Evolutionary conservation across 1,284 basidiomycete genomes (phyloP).

Genomic region (Pseudomicrostroma phylloplanum): DNA sequence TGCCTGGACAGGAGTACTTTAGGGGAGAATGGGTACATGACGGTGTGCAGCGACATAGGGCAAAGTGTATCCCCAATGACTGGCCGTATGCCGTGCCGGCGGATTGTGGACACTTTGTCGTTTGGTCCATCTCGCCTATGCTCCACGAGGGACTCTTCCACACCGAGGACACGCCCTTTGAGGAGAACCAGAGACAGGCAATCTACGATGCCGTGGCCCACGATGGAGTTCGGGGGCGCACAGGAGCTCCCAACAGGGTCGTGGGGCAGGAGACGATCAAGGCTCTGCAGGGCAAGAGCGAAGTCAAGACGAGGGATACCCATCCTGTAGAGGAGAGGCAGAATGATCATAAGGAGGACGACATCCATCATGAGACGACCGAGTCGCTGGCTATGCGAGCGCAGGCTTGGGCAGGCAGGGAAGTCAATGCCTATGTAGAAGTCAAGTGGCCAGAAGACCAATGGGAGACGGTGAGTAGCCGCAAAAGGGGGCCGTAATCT

Average conservation of each 20-base stretch:
- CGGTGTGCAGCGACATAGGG: constrained; percentile 7
- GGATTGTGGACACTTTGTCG: constrained; percentile 29
- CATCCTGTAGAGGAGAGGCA: no score
- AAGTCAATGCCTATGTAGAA: constrained; percentile 20
- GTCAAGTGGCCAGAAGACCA: constrained; percentile 16
- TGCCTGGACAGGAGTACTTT: constrained; percentile 17
- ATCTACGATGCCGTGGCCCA: constrained; percentile 27
- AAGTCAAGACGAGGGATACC: background rate
- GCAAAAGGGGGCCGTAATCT: constrained; percentile 9
- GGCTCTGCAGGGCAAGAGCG: constrained; percentile 8
- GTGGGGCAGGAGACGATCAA: constrained; percentile 12
- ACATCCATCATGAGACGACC: background rate
- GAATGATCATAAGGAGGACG: no score
- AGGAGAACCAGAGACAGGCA: constrained; percentile 9
- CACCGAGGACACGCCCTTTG: constrained; percentile 19
- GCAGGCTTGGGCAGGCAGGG: constrained; percentile 23
- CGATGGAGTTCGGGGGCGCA: constrained; percentile 36
- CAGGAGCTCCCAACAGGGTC: constrained; percentile 14
- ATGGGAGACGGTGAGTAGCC: constrained; percentile 16
- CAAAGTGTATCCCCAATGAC: constrained; percentile 30
- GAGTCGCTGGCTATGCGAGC: constrained; percentile 12
- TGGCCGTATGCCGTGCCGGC: constrained; percentile 42
- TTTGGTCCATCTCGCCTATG: constrained; percentile 32
- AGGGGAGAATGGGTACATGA: constrained; percentile 17
- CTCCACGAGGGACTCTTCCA: constrained; percentile 22